These are phyloP conservation scores for Coemansia sp. DNA, from an alignment of 192 early-diverging fungal species.

Conservation along the genomic window DNA sequence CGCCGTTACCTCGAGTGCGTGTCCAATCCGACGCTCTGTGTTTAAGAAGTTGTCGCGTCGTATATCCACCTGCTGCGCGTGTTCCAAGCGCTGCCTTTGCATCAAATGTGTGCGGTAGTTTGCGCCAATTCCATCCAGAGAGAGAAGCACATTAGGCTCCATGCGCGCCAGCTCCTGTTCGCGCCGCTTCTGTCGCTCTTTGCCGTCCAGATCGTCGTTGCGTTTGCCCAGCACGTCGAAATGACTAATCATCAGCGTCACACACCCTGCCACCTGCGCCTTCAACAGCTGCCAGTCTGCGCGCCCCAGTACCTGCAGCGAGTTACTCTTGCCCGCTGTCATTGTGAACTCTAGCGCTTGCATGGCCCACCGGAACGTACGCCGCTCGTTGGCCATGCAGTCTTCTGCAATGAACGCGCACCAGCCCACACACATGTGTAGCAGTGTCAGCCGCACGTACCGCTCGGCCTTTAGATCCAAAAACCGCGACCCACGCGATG, in stretches of 20 bases:
- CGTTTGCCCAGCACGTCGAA: slow-evolving; percentile 77
- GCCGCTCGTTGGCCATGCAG: slow-evolving; percentile 74
- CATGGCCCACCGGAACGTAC: slow-evolving; percentile 83
- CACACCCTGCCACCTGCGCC: slow-evolving; percentile 71
- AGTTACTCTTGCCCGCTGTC: slow-evolving; percentile 70
- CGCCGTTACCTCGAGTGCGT: slow-evolving; percentile 70
- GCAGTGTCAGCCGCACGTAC: slow-evolving; percentile 64
- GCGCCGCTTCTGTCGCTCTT: slow-evolving; percentile 30
- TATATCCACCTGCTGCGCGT: slow-evolving; percentile 32
- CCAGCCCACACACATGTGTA: slow-evolving; percentile 82
- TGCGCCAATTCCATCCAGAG: slow-evolving; percentile 43
- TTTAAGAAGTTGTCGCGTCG: slow-evolving; percentile 30
- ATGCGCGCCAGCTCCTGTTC: slow-evolving; percentile 19
- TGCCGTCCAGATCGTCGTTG: slow-evolving; percentile 25
- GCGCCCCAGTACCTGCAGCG: slow-evolving; percentile 67
- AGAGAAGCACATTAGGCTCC: slow-evolving; percentile 32
- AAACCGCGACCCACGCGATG: slow-evolving; percentile 59
- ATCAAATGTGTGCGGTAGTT: slow-evolving; percentile 39
- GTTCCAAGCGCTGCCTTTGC: slow-evolving; percentile 38
- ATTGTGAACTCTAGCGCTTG: slow-evolving; percentile 81
- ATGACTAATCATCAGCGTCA: slow-evolving; percentile 78
- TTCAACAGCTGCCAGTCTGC: slow-evolving; percentile 71
- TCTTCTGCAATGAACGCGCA: slow-evolving; percentile 83
- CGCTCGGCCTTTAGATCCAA: slow-evolving; percentile 60
- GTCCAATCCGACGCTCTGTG: slow-evolving; percentile 57